Base-by-base conservation (phyloP, 306 rosid genomes). In the Rosa multiflora region DNA sequence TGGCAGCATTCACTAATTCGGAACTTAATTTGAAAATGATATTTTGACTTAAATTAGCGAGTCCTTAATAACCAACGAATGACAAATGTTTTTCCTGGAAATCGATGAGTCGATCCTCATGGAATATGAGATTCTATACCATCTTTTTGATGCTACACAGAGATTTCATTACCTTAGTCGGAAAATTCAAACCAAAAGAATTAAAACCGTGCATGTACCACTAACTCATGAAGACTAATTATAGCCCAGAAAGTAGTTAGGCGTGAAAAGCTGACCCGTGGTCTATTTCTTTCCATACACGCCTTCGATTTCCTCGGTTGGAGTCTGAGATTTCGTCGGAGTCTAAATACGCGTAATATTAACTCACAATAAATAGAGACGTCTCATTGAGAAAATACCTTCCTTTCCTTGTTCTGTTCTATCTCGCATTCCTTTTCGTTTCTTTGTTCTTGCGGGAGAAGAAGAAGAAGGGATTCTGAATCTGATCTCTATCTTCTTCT, bases 221-320 rank as follows among this genome's bases (percentile, higher is more conserved):
- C 37, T 2, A 32, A 32, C 37, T 32, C 49, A 46, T 10, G 11
- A 2, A 10, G 3, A 2, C 52, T 47, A 10, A 47, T 47, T 47
- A 10, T 47, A 47, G 58, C 58, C 58, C 58, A 0, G 20, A 15
- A 52, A 52, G 17, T 4, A n/a, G 29, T 20, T 56, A 20, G 69
- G 12, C 62, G 78, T 72, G 59, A 74, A 75, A 73, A 59, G 78
- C 64, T 79, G 90, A 86, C 86, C 37, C 20, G 35, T 56, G 59
- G 48, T 21, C 46, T 66, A 63, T 71, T 51, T 76, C 49, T 79
- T 76, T 48, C 55, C 67, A 20, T 32, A 75, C 66, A 10, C 83
- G 46, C 43, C 69, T 14, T 63, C 69, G 69, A 32, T 13, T 63
- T 63, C 12, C 18, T 5, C 39, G 67, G 40, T 29, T 64, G 44